Conservation (phyloP, 192 early-diverging fungal genomes). For the Entomortierella beljakovae region DNA sequence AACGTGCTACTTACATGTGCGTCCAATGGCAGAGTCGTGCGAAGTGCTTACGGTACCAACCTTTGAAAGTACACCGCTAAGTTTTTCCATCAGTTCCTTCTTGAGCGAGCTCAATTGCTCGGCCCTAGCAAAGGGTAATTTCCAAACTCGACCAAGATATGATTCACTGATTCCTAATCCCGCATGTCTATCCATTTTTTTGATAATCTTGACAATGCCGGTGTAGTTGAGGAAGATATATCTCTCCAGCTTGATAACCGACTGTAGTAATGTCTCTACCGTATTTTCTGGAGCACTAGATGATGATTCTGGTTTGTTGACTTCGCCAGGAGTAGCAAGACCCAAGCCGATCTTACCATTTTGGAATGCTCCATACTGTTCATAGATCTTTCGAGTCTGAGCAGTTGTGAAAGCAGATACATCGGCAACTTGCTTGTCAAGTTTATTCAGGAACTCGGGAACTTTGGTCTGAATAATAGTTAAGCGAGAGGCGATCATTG, state of each 20-base stretch:
- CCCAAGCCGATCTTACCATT: conserved; percentile 34
- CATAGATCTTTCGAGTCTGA: conserved; percentile 47
- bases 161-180: conserved; percentile 79
- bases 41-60: conserved; percentile 25
- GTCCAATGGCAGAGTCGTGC: conserved; percentile 27
- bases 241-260: conserved; percentile 77
- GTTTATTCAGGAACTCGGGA: conserved; percentile 73
- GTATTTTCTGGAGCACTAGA: conserved; percentile 29
- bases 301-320: background rate
- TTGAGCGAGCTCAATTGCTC: conserved; percentile 75
- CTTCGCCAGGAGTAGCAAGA: background rate
- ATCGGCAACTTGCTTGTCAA: conserved; percentile 76
- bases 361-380: conserved; percentile 42
- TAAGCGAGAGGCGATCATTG: conserved; percentile 67
- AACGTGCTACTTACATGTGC: conserved; percentile 48
- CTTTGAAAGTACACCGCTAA: conserved; percentile 59
- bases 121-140: conserved; percentile 74
- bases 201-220: conserved; percentile 87
- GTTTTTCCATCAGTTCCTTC: conserved; percentile 72
- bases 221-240: conserved; percentile 91
- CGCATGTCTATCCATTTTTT: conserved; percentile 88
- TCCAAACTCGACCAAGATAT: conserved; percentile 68
- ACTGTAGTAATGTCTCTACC: conserved; percentile 63
- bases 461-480: conserved; percentile 66
- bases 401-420: conserved; percentile 62